Evolutionary conservation across 148 eudicot genomes (phyloP).

Genomic region (Amaranthus hypochondriacus): DNA sequence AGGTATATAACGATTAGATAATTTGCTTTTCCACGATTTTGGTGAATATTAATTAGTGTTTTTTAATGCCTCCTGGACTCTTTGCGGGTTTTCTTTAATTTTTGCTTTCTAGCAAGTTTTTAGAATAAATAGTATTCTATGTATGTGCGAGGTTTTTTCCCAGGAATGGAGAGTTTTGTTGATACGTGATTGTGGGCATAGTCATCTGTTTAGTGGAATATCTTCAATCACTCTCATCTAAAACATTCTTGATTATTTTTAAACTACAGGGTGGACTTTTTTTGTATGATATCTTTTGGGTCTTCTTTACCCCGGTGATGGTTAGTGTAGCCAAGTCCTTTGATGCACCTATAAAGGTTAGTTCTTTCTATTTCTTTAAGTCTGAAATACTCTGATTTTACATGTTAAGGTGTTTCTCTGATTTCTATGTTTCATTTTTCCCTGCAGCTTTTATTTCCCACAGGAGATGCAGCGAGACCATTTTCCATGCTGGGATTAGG

Average conservation of each 20-base stretch:
- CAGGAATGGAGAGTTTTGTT: neutral
- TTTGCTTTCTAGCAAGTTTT: neutral
- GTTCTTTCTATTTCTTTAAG: constrained; percentile 42
- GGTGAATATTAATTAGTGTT: neutral
- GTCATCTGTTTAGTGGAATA: neutral
- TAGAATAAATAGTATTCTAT: neutral
- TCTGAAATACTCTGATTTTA: constrained; percentile 5
- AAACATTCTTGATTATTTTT: constrained; percentile 1
- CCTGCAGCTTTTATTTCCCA: constrained; percentile 95
- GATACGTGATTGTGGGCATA: neutral
- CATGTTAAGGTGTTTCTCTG: neutral
- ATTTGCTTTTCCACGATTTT: neutral
- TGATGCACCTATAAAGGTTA: constrained; percentile 97
- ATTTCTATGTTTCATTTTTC: constrained; percentile 8
- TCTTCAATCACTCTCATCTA: neutral
- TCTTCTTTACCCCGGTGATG: constrained; percentile 99
- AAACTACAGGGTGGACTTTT: constrained; percentile 85
- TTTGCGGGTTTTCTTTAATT: neutral
- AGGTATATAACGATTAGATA: neutral
- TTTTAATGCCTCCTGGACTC: neutral
- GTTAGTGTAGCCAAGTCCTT: constrained; percentile 99
- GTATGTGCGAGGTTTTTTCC: neutral
- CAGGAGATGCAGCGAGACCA: constrained; percentile 66
- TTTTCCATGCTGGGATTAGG: constrained; percentile 98
- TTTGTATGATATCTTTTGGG: constrained; percentile 97